Base-by-base conservation (phyloP, 2,329 filamentous ascomycete species). In the Fusarium phyllophilum region DNA sequence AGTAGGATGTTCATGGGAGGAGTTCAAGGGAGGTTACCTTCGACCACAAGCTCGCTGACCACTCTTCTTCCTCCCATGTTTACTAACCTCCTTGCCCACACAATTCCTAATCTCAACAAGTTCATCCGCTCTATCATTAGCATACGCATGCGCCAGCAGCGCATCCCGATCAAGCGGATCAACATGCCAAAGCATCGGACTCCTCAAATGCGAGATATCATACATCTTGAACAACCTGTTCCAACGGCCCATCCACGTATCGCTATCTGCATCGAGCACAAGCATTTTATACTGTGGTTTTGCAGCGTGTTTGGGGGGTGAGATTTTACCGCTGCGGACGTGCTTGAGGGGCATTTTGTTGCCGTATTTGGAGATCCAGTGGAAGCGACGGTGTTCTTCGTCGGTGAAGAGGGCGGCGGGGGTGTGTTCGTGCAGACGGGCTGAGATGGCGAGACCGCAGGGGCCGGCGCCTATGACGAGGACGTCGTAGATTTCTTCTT, bases 391-490 rank as follows among this genome's bases (percentile, higher is more conserved):
- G 77, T 96, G 93, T 78, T 96, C 94, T 74, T 94, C 92, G 78
- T 96, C 93, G 0, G 93, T 95, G 82, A 96, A 96, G 59, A 95
- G 89, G 4, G 93, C 93, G 0, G 92, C 93, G 0, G 93, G 93
- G 0, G 92, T 93, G 62, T 88, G 86, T 81, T 96, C 93, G 46
- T 89, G 87, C 3, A 96, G 86, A 8, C 93, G 88, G 3, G 93
- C 90, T 14, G 94, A 92, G 11, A 93, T 89, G 10, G 92, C 92
- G 8, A 96, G 89, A 9, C 93, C 93, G 73, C 90, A 93, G 8
- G 93, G 93, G 0, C 94, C 93, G 12, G 90, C 92, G 14, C 93
- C 93, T 45, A 95, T 83, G 78, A 94, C 92, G 66, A 94, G 82
- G 13, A 95, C 89, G 78, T 95, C 92, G 81, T 90, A 87, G 55